Evolutionary conservation across 2,329 filamentous ascomycete genomes (phyloP).

Genomic region (Malbranchea zuffiana): DNA sequence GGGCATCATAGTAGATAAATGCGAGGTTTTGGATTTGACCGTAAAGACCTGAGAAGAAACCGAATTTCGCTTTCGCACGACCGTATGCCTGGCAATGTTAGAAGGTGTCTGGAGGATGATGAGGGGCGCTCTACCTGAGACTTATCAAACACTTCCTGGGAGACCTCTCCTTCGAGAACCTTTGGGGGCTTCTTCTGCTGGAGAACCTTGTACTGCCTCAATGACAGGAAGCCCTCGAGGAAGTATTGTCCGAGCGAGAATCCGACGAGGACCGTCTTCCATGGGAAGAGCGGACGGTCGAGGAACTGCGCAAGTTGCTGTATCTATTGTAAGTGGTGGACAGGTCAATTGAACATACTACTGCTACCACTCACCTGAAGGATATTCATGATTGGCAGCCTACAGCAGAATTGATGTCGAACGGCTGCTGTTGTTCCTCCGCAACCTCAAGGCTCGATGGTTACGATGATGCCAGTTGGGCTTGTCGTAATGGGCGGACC

Average conservation of each 20-base stretch:
- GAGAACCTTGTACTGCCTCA: slow-evolving; percentile 81
- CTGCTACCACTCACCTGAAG: slow-evolving; percentile 23
- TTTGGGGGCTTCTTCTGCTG: slow-evolving; percentile 70
- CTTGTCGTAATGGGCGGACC: too few relatives aligned
- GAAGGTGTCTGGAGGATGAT: neutral
- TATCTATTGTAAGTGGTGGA: neutral
- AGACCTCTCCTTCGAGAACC: slow-evolving; percentile 78
- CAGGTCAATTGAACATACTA: neutral
- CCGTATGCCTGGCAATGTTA: slow-evolving; percentile 58
- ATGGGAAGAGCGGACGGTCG: slow-evolving; percentile 86
- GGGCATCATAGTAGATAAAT: slow-evolving; percentile 81
- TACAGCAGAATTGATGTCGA: neutral
- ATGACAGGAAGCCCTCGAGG: slow-evolving; percentile 78
- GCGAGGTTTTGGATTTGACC: slow-evolving; percentile 78
- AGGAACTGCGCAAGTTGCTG: slow-evolving; percentile 69
- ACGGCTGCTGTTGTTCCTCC: neutral
- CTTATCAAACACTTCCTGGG: slow-evolving; percentile 85
- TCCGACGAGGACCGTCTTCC: slow-evolving; percentile 91
- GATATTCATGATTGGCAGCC: slow-evolving; percentile 23
- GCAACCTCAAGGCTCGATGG: neutral
- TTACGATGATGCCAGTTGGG: slow-evolving; percentile 10
- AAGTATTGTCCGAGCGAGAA: slow-evolving; percentile 88
- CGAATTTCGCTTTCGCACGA: slow-evolving; percentile 86
- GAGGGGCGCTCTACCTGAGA: slow-evolving; percentile 51
- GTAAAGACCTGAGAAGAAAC: slow-evolving; percentile 69